phyloP scores from a whole-genome alignment of 2,329 filamentous ascomycete species.

The Apiospora saccharicola region DNA sequence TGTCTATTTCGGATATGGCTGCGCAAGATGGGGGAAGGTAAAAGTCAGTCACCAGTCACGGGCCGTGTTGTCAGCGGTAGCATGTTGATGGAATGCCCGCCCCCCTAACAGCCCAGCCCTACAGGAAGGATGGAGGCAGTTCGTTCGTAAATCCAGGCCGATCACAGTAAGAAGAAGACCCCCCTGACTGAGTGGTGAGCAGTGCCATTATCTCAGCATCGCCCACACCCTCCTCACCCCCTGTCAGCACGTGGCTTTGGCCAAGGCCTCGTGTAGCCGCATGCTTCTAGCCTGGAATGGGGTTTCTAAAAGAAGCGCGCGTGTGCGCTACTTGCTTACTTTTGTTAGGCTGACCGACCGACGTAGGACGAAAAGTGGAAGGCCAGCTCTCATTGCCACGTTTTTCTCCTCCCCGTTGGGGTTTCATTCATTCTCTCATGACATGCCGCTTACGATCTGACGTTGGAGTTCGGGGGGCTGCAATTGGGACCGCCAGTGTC shows the following conservation, averaged over 20 bases:
- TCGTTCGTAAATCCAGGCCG: not conserved
- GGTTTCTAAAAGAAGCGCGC: slow-evolving; percentile 4
- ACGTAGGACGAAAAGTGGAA: not conserved
- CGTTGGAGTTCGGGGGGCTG: not conserved
- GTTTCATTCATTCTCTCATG: not conserved
- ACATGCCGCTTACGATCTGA: not conserved
- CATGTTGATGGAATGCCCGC: not conserved
- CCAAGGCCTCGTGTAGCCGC: not conserved
- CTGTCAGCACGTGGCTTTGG: slow-evolving; percentile 12
- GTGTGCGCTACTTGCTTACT: not conserved
- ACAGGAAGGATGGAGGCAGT: not conserved
- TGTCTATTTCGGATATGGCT: slow-evolving; percentile 3
- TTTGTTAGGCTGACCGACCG: not conserved
- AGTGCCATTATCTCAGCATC: not conserved
- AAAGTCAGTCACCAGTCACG: not conserved
- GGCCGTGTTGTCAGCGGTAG: not conserved
- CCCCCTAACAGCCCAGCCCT: slow-evolving; percentile 1
- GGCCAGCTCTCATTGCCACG: not conserved
- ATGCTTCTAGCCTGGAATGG: not conserved
- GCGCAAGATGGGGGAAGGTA: not conserved
- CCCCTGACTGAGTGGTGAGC: not conserved
- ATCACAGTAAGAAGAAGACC: slow-evolving; percentile 2
- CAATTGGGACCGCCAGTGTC: not conserved
- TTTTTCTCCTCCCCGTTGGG: not conserved
- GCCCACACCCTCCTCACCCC: not conserved